Evolutionary conservation across 176 grass and related monocot genomes (phyloP).

Genomic region (Phoenix dactylifera): DNA sequence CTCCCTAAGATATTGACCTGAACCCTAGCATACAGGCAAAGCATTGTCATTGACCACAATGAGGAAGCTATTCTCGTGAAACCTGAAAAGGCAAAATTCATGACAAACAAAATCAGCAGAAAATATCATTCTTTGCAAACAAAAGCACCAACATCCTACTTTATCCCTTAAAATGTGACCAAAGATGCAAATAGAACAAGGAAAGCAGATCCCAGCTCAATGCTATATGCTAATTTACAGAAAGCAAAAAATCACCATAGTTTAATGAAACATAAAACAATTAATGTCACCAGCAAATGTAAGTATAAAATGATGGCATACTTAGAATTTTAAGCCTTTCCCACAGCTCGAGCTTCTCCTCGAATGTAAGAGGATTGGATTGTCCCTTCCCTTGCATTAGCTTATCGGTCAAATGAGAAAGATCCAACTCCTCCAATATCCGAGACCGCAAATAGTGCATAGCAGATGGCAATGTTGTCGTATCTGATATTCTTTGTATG

Average conservation of each 20-base stretch:
- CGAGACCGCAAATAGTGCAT: conserved; percentile 70
- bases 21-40: conserved; percentile 91
- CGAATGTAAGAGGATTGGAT: conserved; percentile 30
- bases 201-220: too few relatives aligned
- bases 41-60: conserved; percentile 80
- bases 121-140: too few relatives aligned
- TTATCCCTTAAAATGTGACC: too few relatives aligned
- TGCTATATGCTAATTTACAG: too few relatives aligned
- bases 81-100: conserved; percentile 35
- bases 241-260: too few relatives aligned
- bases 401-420: conserved; percentile 63
- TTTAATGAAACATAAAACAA: too few relatives aligned
- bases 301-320: conserved; percentile 27
- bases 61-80: conserved; percentile 77
- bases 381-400: conserved; percentile 75
- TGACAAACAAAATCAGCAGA: neutral
- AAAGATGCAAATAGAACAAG: too few relatives aligned
- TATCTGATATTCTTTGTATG: conserved; percentile 71
- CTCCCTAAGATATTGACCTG: conserved; percentile 96
- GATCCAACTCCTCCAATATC: conserved; percentile 58
- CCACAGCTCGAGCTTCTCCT: conserved; percentile 80
- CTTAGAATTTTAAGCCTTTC: conserved; percentile 79
- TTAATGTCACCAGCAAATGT: too few relatives aligned
- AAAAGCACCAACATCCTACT: too few relatives aligned
- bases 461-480: conserved; percentile 71